Conservation (phyloP, 306 rosid genomes). For the Vigna nakashimae region DNA sequence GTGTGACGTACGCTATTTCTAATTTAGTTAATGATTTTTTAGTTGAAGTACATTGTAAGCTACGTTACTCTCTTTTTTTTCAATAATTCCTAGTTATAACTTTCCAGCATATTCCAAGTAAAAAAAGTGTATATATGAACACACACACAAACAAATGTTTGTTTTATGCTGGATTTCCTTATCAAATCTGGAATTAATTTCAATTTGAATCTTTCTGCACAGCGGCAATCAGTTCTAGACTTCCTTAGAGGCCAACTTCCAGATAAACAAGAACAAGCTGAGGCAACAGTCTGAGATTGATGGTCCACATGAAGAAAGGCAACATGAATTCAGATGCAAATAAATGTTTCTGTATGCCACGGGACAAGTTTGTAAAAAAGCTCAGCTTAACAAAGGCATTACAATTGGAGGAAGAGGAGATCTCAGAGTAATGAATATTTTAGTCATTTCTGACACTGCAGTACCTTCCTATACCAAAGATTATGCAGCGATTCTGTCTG, state of each 20-base stretch:
- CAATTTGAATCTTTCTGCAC: slow-evolving; percentile 24
- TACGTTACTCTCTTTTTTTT: too few relatives aligned
- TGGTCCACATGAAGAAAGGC: slow-evolving; percentile 23
- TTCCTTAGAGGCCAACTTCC: slow-evolving; percentile 71
- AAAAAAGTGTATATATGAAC: too few relatives aligned
- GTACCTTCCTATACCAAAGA: slow-evolving; percentile 30
- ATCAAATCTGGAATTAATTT: slow-evolving; percentile 27
- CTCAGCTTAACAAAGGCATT: slow-evolving; percentile 21
- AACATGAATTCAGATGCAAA: slow-evolving; percentile 20
- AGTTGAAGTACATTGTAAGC: too few relatives aligned
- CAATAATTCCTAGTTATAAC: too few relatives aligned
- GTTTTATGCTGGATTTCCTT: slow-evolving; percentile 17
- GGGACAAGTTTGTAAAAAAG: slow-evolving; percentile 39
- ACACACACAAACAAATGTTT: too few relatives aligned
- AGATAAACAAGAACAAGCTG: slow-evolving; percentile 59
- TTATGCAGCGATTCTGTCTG: slow-evolving; percentile 30
- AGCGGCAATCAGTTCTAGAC: slow-evolving; percentile 81
- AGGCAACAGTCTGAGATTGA: slow-evolving; percentile 47
- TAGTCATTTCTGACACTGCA: slow-evolving; percentile 33
- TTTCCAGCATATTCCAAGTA: too few relatives aligned
- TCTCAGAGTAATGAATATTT: slow-evolving; percentile 32
- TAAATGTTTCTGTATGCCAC: slow-evolving; percentile 39
- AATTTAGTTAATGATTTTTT: too few relatives aligned
- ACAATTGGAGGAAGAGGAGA: slow-evolving; percentile 38
- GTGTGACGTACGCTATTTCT: too few relatives aligned